Evolutionary conservation across 306 rosid species (phyloP).

Genomic region (Luffa acutangula): DNA sequence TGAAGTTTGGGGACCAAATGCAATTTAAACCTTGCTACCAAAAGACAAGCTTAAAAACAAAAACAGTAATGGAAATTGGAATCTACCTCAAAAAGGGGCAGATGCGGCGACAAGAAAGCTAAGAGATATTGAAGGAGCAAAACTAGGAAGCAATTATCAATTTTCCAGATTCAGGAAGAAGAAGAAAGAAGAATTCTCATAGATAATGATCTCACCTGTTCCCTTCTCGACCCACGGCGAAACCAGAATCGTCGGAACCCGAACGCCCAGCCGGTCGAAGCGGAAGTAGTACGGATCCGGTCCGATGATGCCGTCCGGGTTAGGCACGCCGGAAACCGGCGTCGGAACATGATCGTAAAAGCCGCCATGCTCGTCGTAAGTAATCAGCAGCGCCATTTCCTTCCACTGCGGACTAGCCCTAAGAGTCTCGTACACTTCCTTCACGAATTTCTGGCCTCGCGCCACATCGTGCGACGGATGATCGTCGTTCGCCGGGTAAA

Average conservation of each 20-base stretch:
- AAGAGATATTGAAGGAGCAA: neutral
- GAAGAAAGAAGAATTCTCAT: neutral
- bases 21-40: too few species aligned
- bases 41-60: neutral
- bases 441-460: constrained; percentile 67
- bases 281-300: constrained; percentile 67
- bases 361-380: constrained; percentile 94
- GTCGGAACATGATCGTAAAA: constrained; percentile 90
- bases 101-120: neutral
- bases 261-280: constrained; percentile 77
- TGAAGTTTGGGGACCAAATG: too few species aligned
- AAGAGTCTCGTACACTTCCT: constrained; percentile 78
- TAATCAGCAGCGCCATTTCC: constrained; percentile 72
- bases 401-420: constrained; percentile 94
- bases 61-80: neutral
- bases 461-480: constrained; percentile 98
- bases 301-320: constrained; percentile 78
- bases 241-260: constrained; percentile 72
- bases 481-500: constrained; percentile 78
- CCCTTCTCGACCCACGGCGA: constrained; percentile 93
- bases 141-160: neutral
- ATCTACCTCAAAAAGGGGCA: neutral
- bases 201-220: constrained; percentile 39
- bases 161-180: neutral
- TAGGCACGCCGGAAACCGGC: constrained; percentile 69